Percentiles rank a stretch among this genome's conserved stretches.
phyloP scores from a whole-genome alignment of 108 stramenopile species.

The Fistulifera pelliculosa region DNA sequence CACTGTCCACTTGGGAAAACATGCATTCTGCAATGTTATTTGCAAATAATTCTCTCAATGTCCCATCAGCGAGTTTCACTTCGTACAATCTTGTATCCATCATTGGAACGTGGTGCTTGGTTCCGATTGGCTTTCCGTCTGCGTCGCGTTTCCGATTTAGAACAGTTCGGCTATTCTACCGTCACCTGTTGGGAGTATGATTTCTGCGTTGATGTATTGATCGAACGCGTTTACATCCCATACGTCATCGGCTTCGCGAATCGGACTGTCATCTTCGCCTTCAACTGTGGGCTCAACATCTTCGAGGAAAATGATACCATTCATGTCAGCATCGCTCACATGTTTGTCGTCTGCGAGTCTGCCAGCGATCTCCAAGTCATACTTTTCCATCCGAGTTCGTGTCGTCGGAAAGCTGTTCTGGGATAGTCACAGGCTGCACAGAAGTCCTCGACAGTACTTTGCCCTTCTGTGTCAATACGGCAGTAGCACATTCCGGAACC shows the following conservation, averaged over 20 bases:
- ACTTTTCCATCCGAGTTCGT: not conserved
- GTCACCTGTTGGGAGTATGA: constrained; percentile 13
- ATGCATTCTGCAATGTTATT: constrained; percentile 16
- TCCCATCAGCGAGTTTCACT: constrained; percentile 7
- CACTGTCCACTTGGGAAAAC: constrained; percentile 6
- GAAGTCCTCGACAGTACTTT: constrained; percentile 12
- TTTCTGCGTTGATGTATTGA: constrained; percentile 10
- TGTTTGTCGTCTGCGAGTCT: not conserved
- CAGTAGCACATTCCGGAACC: constrained; percentile 24
- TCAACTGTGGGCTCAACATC: not conserved
- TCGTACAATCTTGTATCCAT: constrained; percentile 17
- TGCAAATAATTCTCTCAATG: not conserved
- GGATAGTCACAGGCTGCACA: constrained; percentile 16
- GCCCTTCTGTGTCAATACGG: constrained; percentile 11
- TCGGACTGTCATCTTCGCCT: not conserved
- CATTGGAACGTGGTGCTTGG: constrained; percentile 5
- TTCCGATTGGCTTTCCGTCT: constrained; percentile 11
- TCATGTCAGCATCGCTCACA: not conserved
- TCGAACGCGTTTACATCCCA: constrained; percentile 7
- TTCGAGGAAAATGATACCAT: not conserved
- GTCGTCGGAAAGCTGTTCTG: constrained; percentile 5
- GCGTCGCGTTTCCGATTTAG: constrained; percentile 10
- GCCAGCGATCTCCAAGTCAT: not conserved
- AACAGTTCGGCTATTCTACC: constrained; percentile 7
- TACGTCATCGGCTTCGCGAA: not conserved